Evolutionary conservation across 371 early-diverging fungal species (phyloP), one percentile per base, ranked within the genome.

Genomic region (Capniomyces stellatus): DNA sequence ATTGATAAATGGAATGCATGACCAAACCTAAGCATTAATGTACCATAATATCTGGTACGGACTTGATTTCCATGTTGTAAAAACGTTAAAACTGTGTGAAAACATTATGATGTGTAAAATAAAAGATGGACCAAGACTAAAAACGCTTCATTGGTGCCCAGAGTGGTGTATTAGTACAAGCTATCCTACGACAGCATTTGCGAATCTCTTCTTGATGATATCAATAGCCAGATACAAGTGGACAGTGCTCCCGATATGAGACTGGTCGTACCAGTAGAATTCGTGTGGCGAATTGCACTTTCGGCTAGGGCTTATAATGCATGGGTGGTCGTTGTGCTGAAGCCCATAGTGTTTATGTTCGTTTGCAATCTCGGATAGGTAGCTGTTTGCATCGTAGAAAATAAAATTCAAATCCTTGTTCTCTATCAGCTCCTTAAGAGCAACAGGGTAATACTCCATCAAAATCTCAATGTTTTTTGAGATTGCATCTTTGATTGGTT

Each of bases 241-340:
- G 2, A 58, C 58, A 44, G 55, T 61, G 29, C 51, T 54, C 6
- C 62, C 62, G n/a, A 61, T 50, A 1, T 48, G 29, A 3, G 29
- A 51, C 1, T 2, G 0, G 31, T 58, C 55, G 54, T 59, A 61
- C 62, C 62, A 61, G 46, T 57, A 61, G 30, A 61, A 61, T 39
- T 59, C 46, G 18, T 61, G 58, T 21, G 62, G 62, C 12, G 22
- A 4, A 0, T 23, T 40, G 31, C 62, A 61, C 24, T 42, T 31
- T 0, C 40, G 54, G 0, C 19, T 22, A 40, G 51, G 21, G 46
- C 35, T 54, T 22, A 49, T 19, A 1, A 61, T 28, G 25, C 62
- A 61, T 3, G 62, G 43, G 41, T 29, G 43, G 31, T 56, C 30
- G 1, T 53, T 44, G 22, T 35, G 49, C 6, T 50, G 43, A n/a